Percentiles rank a stretch among this genome's conserved stretches.
These are phyloP conservation scores for Aspergillus indologenus DNA, from an alignment of 495 filamentous ascomycete genomes.

Conservation along the genomic window DNA sequence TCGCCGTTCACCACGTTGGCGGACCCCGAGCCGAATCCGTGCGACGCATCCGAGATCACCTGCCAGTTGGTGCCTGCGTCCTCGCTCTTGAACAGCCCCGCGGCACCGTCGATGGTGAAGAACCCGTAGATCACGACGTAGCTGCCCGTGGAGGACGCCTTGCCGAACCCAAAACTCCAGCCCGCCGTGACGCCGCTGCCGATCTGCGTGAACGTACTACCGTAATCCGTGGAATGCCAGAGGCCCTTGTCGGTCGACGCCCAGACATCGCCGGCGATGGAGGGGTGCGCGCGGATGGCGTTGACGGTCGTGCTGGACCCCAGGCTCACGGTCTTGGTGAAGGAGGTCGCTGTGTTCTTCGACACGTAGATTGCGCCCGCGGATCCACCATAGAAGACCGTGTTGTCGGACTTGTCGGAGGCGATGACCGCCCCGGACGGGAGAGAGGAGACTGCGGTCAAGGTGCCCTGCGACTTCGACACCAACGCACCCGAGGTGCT, in stretches of 20 bases:
- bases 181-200: conserved; percentile 6
- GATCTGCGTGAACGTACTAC: conserved; percentile 10
- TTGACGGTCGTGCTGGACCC: conserved; percentile 12
- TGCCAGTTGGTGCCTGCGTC: conserved; percentile 13
- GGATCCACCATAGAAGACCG: conserved; percentile 14
- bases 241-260: conserved; percentile 15
- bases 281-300: conserved; percentile 16
- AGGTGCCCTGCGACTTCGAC: conserved; percentile 6
- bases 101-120: conserved; percentile 14
- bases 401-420: conserved; percentile 17
- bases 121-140: conserved; percentile 14
- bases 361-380: conserved; percentile 14
- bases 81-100: conserved; percentile 14
- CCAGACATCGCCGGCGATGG: conserved; percentile 16
- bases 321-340: conserved; percentile 9
- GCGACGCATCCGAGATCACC: conserved; percentile 10
- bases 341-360: conserved; percentile 6
- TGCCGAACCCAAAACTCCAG: conserved; percentile 14
- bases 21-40: conserved; percentile 13
- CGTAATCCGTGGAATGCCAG: conserved; percentile 16
- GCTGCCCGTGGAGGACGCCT: neutral
- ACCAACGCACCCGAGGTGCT: conserved; percentile 4
- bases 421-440: conserved; percentile 16
- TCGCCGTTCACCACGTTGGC: conserved; percentile 17
- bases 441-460: conserved; percentile 12